Conservation (phyloP, 495 filamentous ascomycete species). For the Parathielavia appendiculata region DNA sequence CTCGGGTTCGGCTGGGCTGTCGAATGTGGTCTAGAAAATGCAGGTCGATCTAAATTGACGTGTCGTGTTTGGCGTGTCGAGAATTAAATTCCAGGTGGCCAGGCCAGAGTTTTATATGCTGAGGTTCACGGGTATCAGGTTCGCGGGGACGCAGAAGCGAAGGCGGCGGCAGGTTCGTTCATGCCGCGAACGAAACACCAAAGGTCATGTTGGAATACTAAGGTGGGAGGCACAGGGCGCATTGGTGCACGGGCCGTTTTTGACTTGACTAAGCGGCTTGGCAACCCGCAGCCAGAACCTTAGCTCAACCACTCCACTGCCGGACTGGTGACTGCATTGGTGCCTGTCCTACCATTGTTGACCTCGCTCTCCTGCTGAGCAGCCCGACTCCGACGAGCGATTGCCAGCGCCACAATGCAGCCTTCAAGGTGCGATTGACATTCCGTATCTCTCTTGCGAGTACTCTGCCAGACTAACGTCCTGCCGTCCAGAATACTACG, state of each 20-base stretch:
- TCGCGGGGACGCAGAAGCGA: neutral
- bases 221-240: slow-evolving; percentile 2
- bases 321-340: neutral
- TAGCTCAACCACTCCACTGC: neutral
- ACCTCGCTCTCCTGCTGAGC: slow-evolving; percentile 8
- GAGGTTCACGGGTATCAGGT: neutral
- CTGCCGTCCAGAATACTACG: slow-evolving; percentile 34
- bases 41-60: neutral
- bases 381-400: slow-evolving; percentile 21
- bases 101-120: neutral
- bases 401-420: slow-evolving; percentile 38
- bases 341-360: slow-evolving; percentile 13
- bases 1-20: neutral
- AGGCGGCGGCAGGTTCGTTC: slow-evolving; percentile 12
- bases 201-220: slow-evolving; percentile 8
- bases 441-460: neutral
- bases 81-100: neutral
- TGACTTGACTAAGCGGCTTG: slow-evolving; percentile 13
- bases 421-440: slow-evolving; percentile 36
- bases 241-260: slow-evolving; percentile 10
- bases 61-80: neutral
- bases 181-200: slow-evolving; percentile 5
- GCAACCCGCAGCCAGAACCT: neutral
- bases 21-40: neutral
- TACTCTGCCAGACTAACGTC: slow-evolving; percentile 4